A percentile compares a stretch with the other conserved stretches of the same genome.
phyloP scores from a whole-genome alignment of 1,139 yeast species.

The Protomyces gravidus region DNA sequence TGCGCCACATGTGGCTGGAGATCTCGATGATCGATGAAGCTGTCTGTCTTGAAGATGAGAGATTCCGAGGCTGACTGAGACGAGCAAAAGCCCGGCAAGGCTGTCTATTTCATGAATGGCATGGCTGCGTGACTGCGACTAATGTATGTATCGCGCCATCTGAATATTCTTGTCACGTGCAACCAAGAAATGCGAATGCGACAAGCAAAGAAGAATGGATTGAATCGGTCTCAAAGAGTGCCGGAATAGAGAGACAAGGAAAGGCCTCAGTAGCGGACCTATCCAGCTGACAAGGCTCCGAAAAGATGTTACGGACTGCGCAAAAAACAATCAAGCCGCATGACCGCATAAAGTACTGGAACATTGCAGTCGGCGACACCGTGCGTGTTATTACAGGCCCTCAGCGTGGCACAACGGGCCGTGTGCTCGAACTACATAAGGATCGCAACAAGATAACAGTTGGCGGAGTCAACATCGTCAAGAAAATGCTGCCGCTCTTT shows the following conservation, averaged over 20 bases:
- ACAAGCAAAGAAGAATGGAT: background rate
- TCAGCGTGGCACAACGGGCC: constrained; percentile 26
- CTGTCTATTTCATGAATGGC: no score
- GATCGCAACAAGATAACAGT: constrained; percentile 27
- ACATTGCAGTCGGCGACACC: constrained; percentile 30
- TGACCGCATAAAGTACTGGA: constrained; percentile 29
- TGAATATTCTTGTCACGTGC: background rate
- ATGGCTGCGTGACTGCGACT: background rate
- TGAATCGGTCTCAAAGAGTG: no score
- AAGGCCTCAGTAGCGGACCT: no score
- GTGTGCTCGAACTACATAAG: constrained; percentile 25
- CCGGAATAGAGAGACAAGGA: no score
- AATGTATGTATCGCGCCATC: background rate
- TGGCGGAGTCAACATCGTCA: constrained; percentile 29
- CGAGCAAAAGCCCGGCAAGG: no score
- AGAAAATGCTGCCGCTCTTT: constrained; percentile 17
- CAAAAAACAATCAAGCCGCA: constrained; percentile 10
- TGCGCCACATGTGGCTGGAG: background rate
- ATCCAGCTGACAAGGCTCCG: no score
- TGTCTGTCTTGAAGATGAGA: no score
- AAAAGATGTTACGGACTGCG: background rate
- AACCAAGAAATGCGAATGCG: background rate
- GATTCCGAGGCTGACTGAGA: no score
- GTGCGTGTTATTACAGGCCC: constrained; percentile 29
- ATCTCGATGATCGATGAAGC: no score